phyloP scores from a whole-genome alignment of 176 grass and related monocot genomes.

The Oryza coarctata region DNA sequence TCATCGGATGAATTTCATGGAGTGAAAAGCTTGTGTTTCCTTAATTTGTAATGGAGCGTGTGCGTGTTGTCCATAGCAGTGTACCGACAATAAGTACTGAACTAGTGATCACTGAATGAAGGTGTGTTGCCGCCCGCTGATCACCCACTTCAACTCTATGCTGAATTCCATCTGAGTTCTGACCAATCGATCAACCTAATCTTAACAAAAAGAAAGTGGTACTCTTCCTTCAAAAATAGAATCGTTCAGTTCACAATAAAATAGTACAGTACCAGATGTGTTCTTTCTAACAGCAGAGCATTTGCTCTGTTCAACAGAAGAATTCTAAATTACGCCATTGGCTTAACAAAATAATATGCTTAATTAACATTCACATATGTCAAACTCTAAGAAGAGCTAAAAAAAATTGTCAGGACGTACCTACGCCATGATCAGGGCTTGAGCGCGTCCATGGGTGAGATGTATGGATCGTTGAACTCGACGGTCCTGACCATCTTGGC shows the following conservation, averaged over 20 bases:
- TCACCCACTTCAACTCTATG: background rate
- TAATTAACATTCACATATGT: background rate
- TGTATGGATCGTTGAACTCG: conserved; percentile 43
- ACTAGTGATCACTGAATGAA: too few species aligned
- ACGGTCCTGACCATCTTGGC: conserved; percentile 37
- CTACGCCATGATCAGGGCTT: background rate
- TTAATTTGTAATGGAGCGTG: too few species aligned
- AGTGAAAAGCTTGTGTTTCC: too few species aligned
- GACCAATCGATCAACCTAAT: too few species aligned
- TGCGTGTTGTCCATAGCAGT: too few species aligned
- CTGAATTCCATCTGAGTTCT: background rate
- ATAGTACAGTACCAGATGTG: background rate
- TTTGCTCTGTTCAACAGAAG: background rate
- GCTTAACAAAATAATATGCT: background rate
- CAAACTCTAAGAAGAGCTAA: background rate
- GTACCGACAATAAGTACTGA: too few species aligned
- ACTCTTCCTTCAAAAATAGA: background rate
- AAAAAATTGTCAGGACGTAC: background rate
- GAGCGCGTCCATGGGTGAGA: conserved; percentile 17
- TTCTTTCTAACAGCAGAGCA: background rate
- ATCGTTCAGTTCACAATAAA: background rate
- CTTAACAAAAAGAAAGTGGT: too few species aligned
- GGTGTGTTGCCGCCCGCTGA: too few species aligned
- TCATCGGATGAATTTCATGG: too few species aligned
- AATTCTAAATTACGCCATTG: background rate